Conservation (phyloP, 208 protist species). For the Crithidia brevicula region DNA sequence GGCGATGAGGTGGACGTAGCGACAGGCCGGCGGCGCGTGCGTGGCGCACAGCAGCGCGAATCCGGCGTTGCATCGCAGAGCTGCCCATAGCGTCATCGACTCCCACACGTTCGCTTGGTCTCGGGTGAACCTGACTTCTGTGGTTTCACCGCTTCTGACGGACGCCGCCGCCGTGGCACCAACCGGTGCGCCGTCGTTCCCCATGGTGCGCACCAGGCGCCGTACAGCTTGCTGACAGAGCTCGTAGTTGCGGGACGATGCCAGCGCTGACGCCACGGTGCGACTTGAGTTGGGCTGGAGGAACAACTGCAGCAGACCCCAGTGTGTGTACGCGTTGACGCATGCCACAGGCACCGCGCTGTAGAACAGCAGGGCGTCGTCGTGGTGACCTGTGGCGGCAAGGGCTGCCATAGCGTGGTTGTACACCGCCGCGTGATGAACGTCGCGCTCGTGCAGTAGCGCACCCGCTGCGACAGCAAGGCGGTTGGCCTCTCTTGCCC, state of each 20-base stretch:
- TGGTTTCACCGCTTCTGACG: no score
- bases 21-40: constrained; percentile 31
- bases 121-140: constrained; percentile 2
- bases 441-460: constrained; percentile 18
- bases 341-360: constrained; percentile 3
- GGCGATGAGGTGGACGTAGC: constrained; percentile 42
- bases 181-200: neutral
- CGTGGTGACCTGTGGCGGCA: constrained; percentile 28
- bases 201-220: constrained; percentile 9
- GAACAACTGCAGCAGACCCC: constrained; percentile 33
- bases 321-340: constrained; percentile 36
- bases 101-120: constrained; percentile 35
- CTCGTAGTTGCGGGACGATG: constrained; percentile 17
- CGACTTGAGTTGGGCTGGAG: constrained; percentile 17
- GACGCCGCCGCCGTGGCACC: neutral
- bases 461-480: constrained; percentile 22
- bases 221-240: constrained; percentile 23
- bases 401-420: constrained; percentile 54
- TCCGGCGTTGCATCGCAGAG: constrained; percentile 20
- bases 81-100: constrained; percentile 45
- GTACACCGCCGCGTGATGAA: constrained; percentile 38
- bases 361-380: constrained; percentile 44
- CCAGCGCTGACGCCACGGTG: constrained; percentile 12
- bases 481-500: neutral
- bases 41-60: constrained; percentile 32